Percentiles rank a stretch among this genome's conserved stretches.
Conservation (phyloP, 2,329 filamentous ascomycete genomes). For the Chaetomium globosum region DNA sequence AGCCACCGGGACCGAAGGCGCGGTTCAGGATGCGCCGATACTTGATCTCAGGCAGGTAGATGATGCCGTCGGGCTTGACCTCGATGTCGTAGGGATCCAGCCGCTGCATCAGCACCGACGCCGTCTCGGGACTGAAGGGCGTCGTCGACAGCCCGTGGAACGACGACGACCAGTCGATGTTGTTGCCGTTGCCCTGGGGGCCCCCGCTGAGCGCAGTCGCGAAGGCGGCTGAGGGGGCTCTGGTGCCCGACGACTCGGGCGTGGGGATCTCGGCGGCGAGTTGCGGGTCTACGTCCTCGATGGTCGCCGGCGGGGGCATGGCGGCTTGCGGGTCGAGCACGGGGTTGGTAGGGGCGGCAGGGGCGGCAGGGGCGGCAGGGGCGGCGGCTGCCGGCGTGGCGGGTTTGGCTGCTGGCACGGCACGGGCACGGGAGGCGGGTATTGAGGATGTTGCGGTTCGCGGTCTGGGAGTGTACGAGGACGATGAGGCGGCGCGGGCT, state of each 20-base stretch:
- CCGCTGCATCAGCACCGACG: constrained; percentile 67
- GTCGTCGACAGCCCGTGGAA: constrained; percentile 75
- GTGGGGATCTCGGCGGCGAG: constrained; percentile 34
- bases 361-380: not conserved
- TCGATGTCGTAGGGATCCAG: constrained; percentile 78
- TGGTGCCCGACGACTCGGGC: constrained; percentile 11
- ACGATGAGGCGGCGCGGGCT: constrained; percentile 18
- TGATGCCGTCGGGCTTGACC: constrained; percentile 94
- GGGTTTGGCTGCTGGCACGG: not conserved
- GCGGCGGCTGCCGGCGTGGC: not conserved
- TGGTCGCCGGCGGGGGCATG: constrained; percentile 38
- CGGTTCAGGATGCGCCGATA: constrained; percentile 87
- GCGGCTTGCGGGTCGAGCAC: constrained; percentile 39
- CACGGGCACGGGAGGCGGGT: constrained; percentile 16
- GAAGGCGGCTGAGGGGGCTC: constrained; percentile 31
- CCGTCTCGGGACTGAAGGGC: constrained; percentile 71
- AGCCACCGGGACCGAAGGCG: constrained; percentile 92
- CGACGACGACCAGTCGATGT: constrained; percentile 77
- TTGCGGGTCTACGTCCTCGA: constrained; percentile 41
- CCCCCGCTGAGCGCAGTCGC: constrained; percentile 21
- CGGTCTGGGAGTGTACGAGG: constrained; percentile 17
- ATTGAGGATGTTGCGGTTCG: constrained; percentile 17
- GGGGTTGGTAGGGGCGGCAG: constrained; percentile 28
- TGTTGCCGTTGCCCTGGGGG: constrained; percentile 5
- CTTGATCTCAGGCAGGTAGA: constrained; percentile 98